Evolutionary conservation across 192 early-diverging fungal species (phyloP).

Genomic region (Ambispora gerdemannii): DNA sequence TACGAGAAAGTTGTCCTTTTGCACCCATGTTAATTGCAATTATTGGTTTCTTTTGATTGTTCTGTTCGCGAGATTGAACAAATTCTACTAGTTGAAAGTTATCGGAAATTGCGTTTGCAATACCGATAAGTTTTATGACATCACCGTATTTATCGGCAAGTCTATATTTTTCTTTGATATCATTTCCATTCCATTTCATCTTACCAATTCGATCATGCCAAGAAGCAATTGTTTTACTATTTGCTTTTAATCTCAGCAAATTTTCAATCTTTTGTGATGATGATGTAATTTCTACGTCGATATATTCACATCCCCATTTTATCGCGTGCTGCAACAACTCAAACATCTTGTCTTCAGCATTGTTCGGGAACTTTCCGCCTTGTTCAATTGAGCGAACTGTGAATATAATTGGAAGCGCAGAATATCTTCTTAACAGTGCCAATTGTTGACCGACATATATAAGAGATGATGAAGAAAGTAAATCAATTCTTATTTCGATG

Average conservation of each 20-base stretch:
- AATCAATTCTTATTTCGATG: conserved; percentile 90
- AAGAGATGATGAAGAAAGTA: conserved; percentile 56
- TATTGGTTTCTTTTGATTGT: conserved; percentile 56
- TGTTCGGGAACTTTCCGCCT: conserved; percentile 79
- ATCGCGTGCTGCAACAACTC: conserved; percentile 64
- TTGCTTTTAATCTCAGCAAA: conserved; percentile 57
- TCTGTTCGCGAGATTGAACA: conserved; percentile 30
- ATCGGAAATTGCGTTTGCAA: conserved; percentile 69
- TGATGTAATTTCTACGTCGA: conserved; percentile 78
- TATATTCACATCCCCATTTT: conserved; percentile 89
- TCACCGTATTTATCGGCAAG: conserved; percentile 65
- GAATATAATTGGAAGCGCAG: conserved; percentile 82
- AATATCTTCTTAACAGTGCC: conserved; percentile 64
- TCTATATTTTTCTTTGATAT: conserved; percentile 55
- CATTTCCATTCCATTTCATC: conserved; percentile 59
- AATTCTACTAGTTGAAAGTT: conserved; percentile 81
- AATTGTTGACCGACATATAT: conserved; percentile 80
- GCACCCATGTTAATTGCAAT: conserved; percentile 96
- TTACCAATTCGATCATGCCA: conserved; percentile 80
- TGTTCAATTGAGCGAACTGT: conserved; percentile 88
- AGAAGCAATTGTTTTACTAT: conserved; percentile 73
- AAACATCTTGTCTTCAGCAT: conserved; percentile 58
- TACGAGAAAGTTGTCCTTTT: conserved; percentile 84
- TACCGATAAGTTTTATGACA: conserved; percentile 90
- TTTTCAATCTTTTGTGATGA: conserved; percentile 40